Percentiles rank a stretch among this genome's conserved stretches.
Conservation (phyloP, 192 early-diverging fungal genomes). For the Rhizoclosmatium sp. region DNA sequence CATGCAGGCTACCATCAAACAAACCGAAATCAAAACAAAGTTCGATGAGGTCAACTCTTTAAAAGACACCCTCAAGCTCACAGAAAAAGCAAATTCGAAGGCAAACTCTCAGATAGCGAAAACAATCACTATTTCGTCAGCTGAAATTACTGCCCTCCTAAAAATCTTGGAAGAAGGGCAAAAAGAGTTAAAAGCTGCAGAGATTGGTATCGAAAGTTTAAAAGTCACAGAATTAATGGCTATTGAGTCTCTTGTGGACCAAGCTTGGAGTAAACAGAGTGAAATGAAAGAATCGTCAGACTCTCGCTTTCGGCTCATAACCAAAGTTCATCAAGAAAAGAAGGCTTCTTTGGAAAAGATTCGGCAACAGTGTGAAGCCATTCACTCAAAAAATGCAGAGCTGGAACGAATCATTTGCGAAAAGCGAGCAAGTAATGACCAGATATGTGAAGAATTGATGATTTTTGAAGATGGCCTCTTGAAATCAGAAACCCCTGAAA, state of each 20-base stretch:
- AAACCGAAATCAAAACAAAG: background rate
- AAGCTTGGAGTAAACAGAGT: conserved; percentile 20
- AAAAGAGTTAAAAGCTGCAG: conserved; percentile 21
- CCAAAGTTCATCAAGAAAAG: background rate
- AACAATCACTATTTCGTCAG: conserved; percentile 17
- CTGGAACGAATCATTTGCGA: conserved; percentile 12
- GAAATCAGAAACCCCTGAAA: conserved; percentile 1
- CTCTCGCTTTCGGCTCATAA: background rate
- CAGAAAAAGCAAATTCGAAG: conserved; percentile 17
- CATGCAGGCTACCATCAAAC: background rate
- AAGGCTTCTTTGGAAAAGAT: background rate
- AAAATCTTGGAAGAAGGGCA: conserved; percentile 33
- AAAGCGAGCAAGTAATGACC: conserved; percentile 19
- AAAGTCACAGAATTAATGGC: conserved; percentile 8
- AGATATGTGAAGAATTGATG: conserved; percentile 34
- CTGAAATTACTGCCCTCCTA: conserved; percentile 23
- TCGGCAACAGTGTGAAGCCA: conserved; percentile 9
- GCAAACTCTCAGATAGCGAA: conserved; percentile 3
- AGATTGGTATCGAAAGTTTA: conserved; percentile 1
- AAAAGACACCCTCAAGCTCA: conserved; percentile 9
- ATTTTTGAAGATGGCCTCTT: conserved; percentile 6
- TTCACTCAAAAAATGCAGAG: conserved; percentile 27
- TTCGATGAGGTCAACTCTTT: background rate
- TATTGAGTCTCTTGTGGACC: conserved; percentile 19
- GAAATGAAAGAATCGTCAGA: conserved; percentile 10